Conservation (phyloP, 441 rosid species). For the Melastoma candidum region DNA sequence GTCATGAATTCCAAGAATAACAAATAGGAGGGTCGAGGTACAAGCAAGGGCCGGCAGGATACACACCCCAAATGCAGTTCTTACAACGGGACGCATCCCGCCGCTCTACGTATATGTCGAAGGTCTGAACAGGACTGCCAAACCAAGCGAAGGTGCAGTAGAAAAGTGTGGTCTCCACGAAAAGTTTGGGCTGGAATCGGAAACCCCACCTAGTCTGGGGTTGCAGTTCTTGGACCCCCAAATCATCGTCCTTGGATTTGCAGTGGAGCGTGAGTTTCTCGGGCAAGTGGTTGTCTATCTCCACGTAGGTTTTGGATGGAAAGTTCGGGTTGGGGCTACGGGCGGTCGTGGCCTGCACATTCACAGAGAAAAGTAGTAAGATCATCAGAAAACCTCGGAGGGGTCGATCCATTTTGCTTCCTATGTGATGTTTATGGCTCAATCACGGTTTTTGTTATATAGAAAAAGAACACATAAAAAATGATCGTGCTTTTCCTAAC, state of each 20-base stretch:
- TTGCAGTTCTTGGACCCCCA: not conserved
- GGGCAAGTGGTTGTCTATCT: too few species aligned
- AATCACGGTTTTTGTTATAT: too few species aligned
- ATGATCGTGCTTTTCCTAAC: too few species aligned
- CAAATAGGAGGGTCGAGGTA: not conserved
- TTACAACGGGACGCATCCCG: not conserved
- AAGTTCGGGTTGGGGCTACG: too few species aligned
- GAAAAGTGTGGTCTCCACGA: not conserved
- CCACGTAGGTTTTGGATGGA: too few species aligned
- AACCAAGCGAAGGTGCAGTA: not conserved
- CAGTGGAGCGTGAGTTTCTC: too few species aligned
- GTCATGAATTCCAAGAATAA: not conserved
- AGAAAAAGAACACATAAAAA: too few species aligned
- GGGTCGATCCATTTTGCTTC: too few species aligned
- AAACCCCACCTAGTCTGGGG: not conserved
- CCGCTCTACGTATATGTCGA: not conserved
- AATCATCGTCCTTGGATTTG: not conserved
- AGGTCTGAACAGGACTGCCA: not conserved
- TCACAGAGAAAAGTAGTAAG: too few species aligned
- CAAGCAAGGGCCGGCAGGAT: not conserved
- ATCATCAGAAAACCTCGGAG: too few species aligned
- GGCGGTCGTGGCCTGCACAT: too few species aligned
- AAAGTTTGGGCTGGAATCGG: not conserved
- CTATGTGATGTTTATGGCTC: too few species aligned
- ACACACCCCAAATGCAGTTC: not conserved